Conservation (phyloP, 805 yeast genomes). For the Starmerella etchellsii region DNA sequence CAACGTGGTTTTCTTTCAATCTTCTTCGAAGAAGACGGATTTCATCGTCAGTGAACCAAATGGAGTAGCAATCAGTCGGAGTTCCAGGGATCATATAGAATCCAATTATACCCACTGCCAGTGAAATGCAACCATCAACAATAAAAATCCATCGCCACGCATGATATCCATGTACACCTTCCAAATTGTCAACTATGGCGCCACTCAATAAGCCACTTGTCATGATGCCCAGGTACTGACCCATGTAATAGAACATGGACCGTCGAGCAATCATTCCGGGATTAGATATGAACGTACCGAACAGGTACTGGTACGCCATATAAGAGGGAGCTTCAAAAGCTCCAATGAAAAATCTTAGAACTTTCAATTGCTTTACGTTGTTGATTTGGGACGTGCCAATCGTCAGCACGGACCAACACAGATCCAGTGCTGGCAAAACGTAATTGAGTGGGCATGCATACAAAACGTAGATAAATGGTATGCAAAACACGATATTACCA, state of each 20-base stretch:
- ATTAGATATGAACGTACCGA: slow-evolving; percentile 43
- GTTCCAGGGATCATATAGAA: slow-evolving; percentile 52
- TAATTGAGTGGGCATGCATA: slow-evolving; percentile 44
- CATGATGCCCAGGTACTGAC: slow-evolving; percentile 49
- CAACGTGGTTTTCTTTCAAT: slow-evolving; percentile 21
- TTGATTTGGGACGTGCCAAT: slow-evolving; percentile 41
- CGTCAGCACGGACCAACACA: slow-evolving; percentile 58
- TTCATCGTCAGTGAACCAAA: slow-evolving; percentile 44
- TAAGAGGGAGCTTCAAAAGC: slow-evolving; percentile 56
- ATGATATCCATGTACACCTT: slow-evolving; percentile 40
- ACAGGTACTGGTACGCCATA: slow-evolving; percentile 33
- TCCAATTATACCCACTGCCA: slow-evolving; percentile 46
- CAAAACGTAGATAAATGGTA: slow-evolving; percentile 48
- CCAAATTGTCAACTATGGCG: slow-evolving; percentile 36
- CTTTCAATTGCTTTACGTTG: slow-evolving; percentile 41
- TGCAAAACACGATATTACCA: slow-evolving; percentile 48
- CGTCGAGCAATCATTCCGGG: slow-evolving; percentile 46
- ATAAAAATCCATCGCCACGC: slow-evolving; percentile 71
- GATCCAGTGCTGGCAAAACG: slow-evolving; percentile 42
- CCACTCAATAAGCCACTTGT: slow-evolving; percentile 54
- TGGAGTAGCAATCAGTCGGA: slow-evolving; percentile 42
- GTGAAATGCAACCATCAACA: slow-evolving; percentile 47
- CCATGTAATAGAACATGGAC: slow-evolving; percentile 47
- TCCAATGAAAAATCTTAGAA: slow-evolving; percentile 53
- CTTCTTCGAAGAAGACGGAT: slow-evolving; percentile 39